Base-by-base conservation (phyloP, 2,329 filamentous ascomycete species). In the Dothidotthia symphoricarpi region DNA sequence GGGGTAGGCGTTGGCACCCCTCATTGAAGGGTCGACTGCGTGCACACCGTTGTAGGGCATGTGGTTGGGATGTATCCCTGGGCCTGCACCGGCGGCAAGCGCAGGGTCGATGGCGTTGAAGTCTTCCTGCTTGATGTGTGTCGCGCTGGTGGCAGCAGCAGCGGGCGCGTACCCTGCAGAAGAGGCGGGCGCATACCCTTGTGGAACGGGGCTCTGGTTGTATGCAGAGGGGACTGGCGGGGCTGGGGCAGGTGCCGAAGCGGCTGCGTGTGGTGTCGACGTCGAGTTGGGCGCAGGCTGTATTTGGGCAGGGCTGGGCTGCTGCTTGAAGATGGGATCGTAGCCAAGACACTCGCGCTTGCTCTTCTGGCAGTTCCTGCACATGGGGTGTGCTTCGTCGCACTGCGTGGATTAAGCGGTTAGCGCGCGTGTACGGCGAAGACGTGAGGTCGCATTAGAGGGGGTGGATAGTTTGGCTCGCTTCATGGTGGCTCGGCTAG, bases 311-410 rank as follows among this genome's bases (percentile, higher is more conserved):
- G 85, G 85, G 36, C 82, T 80, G 30, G 77, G 71, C 56, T 84
- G 81, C 47, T 83, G 79, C 69, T 88, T 87, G 72, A 91, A 93
- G 59, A 91, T 87, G 25, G 87, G 86, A 60, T 93, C 87, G 78
- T 93, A 93, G 38, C 87, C 87, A 32, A 89, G 66, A 61, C 87
- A 93, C 58, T 91, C 86, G 60, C 87, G 86, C 70, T 91, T 93
- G 53, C 85, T 89, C 68, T 93, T 93, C 62, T 85, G 83, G 71
- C 87, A 93, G 63, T 93, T 88, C 71, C 88, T 83, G 75, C 93
- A 98, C 43, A 85, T 83, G 15, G 93, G 93, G 68, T 95, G 89
- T 45, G 82, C 83, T 75, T 98, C 93, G 79, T 97, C 93, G 72
- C 93, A 98, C 93, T 96, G 66, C 53, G 45, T 54, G 44, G 19